phyloP scores from a whole-genome alignment of 768 basidiomycete species.

The Coprinellus aureogranulatus region DNA sequence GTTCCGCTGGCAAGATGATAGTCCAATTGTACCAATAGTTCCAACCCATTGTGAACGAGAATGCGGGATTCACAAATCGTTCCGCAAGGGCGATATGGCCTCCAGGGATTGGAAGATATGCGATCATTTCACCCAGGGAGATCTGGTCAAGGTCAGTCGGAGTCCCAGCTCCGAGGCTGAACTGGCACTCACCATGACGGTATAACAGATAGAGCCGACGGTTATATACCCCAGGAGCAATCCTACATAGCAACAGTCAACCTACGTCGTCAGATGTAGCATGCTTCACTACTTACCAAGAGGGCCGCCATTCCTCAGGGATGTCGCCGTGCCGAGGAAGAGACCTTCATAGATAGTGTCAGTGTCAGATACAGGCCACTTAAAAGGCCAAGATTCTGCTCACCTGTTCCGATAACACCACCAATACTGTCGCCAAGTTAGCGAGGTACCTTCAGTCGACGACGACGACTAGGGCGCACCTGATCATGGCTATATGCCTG shows the following conservation, averaged over 20 bases:
- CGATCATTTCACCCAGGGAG: slow-evolving; percentile 73
- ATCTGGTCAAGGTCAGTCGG: slow-evolving; percentile 35
- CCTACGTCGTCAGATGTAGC: background rate
- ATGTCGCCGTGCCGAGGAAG: slow-evolving; percentile 62
- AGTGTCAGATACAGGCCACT: background rate
- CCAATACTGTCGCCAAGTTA: slow-evolving; percentile 45
- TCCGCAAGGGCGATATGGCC: slow-evolving; percentile 80
- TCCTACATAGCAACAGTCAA: slow-evolving; percentile 30
- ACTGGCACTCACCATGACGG: slow-evolving; percentile 62
- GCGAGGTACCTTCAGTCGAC: background rate
- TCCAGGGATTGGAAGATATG: slow-evolving; percentile 75
- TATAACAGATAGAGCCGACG: slow-evolving; percentile 68
- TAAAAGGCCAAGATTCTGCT: slow-evolving; percentile 19
- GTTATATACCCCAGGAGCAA: slow-evolving; percentile 67
- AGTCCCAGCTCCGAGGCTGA: no score
- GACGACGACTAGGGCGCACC: slow-evolving; percentile 29
- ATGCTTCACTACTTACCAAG: slow-evolving; percentile 40
- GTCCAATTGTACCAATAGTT: slow-evolving; percentile 63
- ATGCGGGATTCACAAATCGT: slow-evolving; percentile 76
- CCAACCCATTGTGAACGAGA: slow-evolving; percentile 60
- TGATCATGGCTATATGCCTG: slow-evolving; percentile 81
- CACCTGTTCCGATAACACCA: slow-evolving; percentile 60
- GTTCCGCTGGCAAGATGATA: slow-evolving; percentile 68
- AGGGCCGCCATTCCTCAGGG: slow-evolving; percentile 60
- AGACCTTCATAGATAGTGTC: slow-evolving; percentile 39